These are phyloP conservation scores for Styphnolobium japonicum DNA, from an alignment of 306 rosid species.

Conservation along the genomic window DNA sequence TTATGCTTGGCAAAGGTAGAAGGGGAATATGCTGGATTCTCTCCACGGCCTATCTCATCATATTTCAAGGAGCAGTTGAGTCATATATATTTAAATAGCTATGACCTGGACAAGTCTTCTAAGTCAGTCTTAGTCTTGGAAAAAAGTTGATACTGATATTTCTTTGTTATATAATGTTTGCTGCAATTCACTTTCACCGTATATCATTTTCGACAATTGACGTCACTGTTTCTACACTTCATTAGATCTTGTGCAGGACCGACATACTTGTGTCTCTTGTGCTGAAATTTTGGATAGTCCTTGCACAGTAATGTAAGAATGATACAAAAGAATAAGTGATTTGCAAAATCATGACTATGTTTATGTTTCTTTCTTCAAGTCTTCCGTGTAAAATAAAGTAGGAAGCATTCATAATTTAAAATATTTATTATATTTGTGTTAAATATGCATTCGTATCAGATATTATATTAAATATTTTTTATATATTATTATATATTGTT, in stretches of 20 bases:
- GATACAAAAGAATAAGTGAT: neutral
- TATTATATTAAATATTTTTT: no score
- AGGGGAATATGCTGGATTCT: constrained; percentile 9
- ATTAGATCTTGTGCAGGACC: neutral
- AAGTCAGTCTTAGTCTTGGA: neutral
- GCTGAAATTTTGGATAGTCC: neutral
- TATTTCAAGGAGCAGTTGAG: neutral
- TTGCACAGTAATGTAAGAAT: neutral
- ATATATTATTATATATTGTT: no score
- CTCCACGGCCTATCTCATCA: neutral
- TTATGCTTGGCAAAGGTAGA: neutral
- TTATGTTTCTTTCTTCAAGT: neutral
- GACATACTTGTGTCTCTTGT: neutral
- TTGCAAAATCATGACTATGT: neutral
- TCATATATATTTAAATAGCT: neutral
- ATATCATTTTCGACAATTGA: neutral
- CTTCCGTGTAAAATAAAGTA: neutral
- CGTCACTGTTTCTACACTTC: neutral
- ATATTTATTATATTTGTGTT: no score
- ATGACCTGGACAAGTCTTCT: constrained; percentile 1
- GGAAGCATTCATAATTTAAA: no score
- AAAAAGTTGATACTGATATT: neutral
- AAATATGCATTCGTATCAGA: no score
- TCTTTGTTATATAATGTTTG: neutral
- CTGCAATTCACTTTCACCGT: neutral